phyloP scores from a whole-genome alignment of 2,329 filamentous ascomycete species.

The Trichoderma lentiforme region DNA sequence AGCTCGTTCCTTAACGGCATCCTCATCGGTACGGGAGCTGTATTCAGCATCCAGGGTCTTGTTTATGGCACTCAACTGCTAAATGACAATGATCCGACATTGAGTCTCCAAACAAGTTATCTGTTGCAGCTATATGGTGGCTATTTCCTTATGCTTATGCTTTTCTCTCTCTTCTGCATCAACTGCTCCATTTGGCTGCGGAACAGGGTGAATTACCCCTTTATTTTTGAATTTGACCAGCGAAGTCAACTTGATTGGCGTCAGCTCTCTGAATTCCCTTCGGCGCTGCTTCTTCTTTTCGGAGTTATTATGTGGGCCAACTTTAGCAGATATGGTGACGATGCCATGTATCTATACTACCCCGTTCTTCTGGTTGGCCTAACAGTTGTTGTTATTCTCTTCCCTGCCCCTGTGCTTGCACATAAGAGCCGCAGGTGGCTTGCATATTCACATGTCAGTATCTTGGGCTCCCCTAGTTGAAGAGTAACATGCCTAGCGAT shows the following conservation, averaged over 20 bases:
- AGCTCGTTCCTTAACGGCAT: conserved; percentile 61
- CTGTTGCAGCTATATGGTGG: conserved; percentile 88
- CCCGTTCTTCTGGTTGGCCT: conserved; percentile 75
- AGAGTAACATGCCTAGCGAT: neutral
- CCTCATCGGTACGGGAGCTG: conserved; percentile 63
- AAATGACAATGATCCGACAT: conserved; percentile 43
- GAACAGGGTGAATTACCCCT: conserved; percentile 90
- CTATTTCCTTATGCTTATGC: conserved; percentile 78
- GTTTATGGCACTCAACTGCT: conserved; percentile 57
- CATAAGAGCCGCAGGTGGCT: conserved; percentile 80
- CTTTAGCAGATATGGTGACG: conserved; percentile 66
- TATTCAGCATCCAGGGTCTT: conserved; percentile 65
- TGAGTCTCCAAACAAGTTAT: conserved; percentile 59
- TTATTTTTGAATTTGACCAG: conserved; percentile 94
- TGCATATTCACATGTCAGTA: conserved; percentile 73
- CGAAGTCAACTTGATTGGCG: conserved; percentile 86
- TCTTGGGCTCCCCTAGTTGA: neutral
- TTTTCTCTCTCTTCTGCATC: conserved; percentile 81
- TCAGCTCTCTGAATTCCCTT: conserved; percentile 80
- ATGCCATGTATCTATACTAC: conserved; percentile 77
- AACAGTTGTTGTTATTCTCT: conserved; percentile 65
- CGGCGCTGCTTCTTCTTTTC: conserved; percentile 73
- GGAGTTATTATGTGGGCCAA: conserved; percentile 88
- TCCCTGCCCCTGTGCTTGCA: conserved; percentile 72
- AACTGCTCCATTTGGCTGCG: conserved; percentile 79